phyloP scores from a whole-genome alignment of 78 protist genomes.

The Dictyostelium citrinum region DNA sequence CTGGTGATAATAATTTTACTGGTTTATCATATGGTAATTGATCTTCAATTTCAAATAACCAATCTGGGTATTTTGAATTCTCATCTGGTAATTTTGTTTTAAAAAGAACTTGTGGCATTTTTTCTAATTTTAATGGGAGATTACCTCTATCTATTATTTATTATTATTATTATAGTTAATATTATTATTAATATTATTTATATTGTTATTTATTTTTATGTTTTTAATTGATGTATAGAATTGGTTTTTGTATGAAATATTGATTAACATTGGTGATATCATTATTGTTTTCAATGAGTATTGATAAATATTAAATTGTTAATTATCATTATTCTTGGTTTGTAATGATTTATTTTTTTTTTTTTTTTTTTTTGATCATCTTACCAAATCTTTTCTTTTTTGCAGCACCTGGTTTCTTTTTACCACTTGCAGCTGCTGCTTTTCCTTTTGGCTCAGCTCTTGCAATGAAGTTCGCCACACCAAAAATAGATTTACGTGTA shows the following conservation, averaged over 20 bases:
- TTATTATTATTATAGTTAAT: too few species aligned
- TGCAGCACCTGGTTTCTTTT: constrained; percentile 41
- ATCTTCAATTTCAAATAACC: constrained; percentile 26
- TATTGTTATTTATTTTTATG: too few species aligned
- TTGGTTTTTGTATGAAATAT: too few species aligned
- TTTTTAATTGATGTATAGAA: too few species aligned
- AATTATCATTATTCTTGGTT: not conserved
- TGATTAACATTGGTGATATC: too few species aligned
- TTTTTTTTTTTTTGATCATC: too few species aligned
- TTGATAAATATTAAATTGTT: too few species aligned
- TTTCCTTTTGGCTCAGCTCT: constrained; percentile 33
- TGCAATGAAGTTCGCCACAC: not conserved
- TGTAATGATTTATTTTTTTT: not conserved
- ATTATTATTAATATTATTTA: too few species aligned
- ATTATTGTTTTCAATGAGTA: too few species aligned
- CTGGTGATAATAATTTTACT: constrained; percentile 59
- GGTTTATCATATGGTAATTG: constrained; percentile 58
- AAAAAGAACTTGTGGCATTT: constrained; percentile 7
- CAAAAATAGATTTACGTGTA: not conserved
- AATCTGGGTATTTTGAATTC: constrained; percentile 29
- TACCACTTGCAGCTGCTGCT: constrained; percentile 23
- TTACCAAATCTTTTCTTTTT: constrained; percentile 67
- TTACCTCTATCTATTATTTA: constrained; percentile 48
- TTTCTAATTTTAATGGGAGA: constrained; percentile 50
- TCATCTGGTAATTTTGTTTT: constrained; percentile 2